Conservation (phyloP, 2,329 filamentous ascomycete species). For the Penicillium sp. region DNA sequence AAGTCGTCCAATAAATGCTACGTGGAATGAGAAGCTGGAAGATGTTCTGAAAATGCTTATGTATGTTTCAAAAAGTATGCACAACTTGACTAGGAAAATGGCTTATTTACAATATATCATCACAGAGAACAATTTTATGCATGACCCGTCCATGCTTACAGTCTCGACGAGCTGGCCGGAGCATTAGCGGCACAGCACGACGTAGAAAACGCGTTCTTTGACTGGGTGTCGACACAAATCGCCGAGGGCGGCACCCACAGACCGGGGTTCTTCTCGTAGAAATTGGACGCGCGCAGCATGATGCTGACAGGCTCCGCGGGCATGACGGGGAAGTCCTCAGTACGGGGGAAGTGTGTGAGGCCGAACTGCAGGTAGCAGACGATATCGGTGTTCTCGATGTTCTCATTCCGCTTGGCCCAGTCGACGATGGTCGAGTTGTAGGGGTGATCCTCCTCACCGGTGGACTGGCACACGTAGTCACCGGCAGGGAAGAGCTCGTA, state of each 20-base stretch:
- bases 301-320: slow-evolving; percentile 60
- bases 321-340: slow-evolving; percentile 63
- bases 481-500: slow-evolving; percentile 63
- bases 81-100: neutral
- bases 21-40: too few relatives aligned
- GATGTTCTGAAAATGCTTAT: neutral
- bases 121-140: neutral
- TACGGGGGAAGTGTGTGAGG: slow-evolving; percentile 55
- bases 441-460: slow-evolving; percentile 39
- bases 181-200: slow-evolving; percentile 25
- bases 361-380: slow-evolving; percentile 61
- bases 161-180: slow-evolving; percentile 19
- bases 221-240: slow-evolving; percentile 33
- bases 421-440: slow-evolving; percentile 49
- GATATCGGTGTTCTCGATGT: slow-evolving; percentile 58
- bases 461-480: slow-evolving; percentile 62
- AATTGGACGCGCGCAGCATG: slow-evolving; percentile 61
- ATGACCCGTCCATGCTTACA: slow-evolving; percentile 11
- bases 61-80: neutral
- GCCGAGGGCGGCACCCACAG: slow-evolving; percentile 55
- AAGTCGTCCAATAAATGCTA: too few relatives aligned
- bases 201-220: slow-evolving; percentile 29
- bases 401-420: slow-evolving; percentile 49
- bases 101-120: slow-evolving; percentile 1
- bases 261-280: slow-evolving; percentile 61